Evolutionary conservation across 441 rosid species (phyloP).

Genomic region (Pelargonium myrrhifolium): DNA sequence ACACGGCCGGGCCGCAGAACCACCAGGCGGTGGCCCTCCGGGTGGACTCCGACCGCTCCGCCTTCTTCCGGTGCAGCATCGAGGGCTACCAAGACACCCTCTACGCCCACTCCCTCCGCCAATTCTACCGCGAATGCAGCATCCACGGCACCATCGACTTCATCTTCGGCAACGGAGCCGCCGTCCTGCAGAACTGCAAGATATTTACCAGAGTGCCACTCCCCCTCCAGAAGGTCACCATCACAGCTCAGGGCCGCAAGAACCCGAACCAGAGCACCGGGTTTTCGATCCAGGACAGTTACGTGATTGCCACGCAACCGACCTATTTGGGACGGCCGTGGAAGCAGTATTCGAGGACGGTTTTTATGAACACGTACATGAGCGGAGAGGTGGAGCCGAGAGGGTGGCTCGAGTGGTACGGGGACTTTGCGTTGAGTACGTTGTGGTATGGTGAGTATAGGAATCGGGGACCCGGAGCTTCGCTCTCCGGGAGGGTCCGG

Average conservation of each 20-base stretch:
- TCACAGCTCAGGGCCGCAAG: slow-evolving; percentile 47
- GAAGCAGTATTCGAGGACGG: slow-evolving; percentile 45
- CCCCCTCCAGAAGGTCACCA: slow-evolving; percentile 30
- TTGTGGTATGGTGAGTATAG: slow-evolving; percentile 47
- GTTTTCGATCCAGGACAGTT: slow-evolving; percentile 36
- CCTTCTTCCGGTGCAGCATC: slow-evolving; percentile 45
- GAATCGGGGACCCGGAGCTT: slow-evolving; percentile 43
- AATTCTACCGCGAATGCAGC: slow-evolving; percentile 44
- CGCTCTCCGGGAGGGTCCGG: slow-evolving; percentile 30
- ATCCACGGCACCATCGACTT: slow-evolving; percentile 44
- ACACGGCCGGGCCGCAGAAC: slow-evolving; percentile 41
- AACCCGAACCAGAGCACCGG: slow-evolving; percentile 44
- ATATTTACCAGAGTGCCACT: slow-evolving; percentile 45
- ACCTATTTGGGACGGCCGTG: slow-evolving; percentile 49
- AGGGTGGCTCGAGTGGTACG: slow-evolving; percentile 49
- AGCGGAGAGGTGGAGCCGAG: slow-evolving; percentile 36
- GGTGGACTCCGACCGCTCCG: slow-evolving; percentile 42
- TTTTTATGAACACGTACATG: slow-evolving; percentile 31
- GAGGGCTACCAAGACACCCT: slow-evolving; percentile 49
- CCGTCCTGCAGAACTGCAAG: slow-evolving; percentile 46
- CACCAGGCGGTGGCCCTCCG: slow-evolving; percentile 57
- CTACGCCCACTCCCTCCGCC: slow-evolving; percentile 43
- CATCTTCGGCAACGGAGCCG: slow-evolving; percentile 45
- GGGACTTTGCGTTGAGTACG: slow-evolving; percentile 35
- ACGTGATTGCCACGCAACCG: slow-evolving; percentile 38